Evolutionary conservation across 768 basidiomycete species (phyloP).

Genomic region (Naganishia kalamii): DNA sequence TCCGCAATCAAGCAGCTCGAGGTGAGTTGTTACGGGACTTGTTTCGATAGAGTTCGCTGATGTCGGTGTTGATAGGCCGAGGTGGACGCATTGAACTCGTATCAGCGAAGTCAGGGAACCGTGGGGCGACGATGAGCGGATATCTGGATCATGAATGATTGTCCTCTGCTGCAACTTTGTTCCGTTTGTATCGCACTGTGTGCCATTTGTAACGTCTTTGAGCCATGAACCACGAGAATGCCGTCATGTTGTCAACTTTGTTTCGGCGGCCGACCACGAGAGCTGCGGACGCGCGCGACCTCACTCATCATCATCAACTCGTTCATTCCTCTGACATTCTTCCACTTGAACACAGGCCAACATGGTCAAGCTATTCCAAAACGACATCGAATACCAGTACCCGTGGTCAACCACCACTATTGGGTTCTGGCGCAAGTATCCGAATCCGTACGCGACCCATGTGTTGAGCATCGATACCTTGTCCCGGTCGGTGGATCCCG

Average conservation of each 20-base stretch:
- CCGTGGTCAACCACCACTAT: conserved; percentile 85
- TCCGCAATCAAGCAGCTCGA: conserved; percentile 45
- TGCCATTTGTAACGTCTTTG: too few species aligned
- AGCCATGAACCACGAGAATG: too few species aligned
- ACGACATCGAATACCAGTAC: conserved; percentile 42
- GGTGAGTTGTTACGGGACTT: conserved; percentile 26
- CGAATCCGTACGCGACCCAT: conserved; percentile 58
- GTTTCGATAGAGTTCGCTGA: conserved; percentile 1
- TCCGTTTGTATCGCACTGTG: too few species aligned
- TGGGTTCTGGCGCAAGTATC: conserved; percentile 94
- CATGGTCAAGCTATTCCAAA: conserved; percentile 28
- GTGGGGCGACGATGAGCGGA: conserved; percentile 34
- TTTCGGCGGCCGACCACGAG: too few species aligned
- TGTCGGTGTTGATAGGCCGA: conserved; percentile 31
- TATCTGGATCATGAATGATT: too few species aligned
- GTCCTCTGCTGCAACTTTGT: too few species aligned
- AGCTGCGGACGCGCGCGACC: too few species aligned
- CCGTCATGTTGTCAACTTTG: too few species aligned
- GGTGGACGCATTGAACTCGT: conserved; percentile 40
- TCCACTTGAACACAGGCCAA: neutral
- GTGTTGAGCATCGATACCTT: conserved; percentile 54
- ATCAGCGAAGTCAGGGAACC: conserved; percentile 42
- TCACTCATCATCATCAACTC: too few species aligned
- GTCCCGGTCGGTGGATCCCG: conserved; percentile 72
- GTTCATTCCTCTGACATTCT: neutral